These are phyloP conservation scores for Vaccinium myrtillus DNA, from an alignment of 148 eudicot genomes.

Conservation along the genomic window DNA sequence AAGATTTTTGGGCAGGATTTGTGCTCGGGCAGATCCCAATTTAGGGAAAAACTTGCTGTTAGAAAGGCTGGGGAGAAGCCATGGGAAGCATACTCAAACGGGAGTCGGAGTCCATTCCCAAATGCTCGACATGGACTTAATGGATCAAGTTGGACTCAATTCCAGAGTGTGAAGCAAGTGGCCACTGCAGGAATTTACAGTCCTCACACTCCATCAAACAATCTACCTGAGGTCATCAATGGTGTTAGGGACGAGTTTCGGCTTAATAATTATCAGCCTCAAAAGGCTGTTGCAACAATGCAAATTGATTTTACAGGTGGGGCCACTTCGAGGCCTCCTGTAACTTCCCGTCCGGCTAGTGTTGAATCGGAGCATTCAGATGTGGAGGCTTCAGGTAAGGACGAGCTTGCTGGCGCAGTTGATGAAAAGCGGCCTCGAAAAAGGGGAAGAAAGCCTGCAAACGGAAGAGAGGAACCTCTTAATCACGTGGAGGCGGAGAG, in stretches of 20 bases:
- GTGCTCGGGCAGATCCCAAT: constrained; percentile 27
- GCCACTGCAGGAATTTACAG: constrained; percentile 32
- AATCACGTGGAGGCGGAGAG: constrained; percentile 98
- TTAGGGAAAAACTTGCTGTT: constrained; percentile 65
- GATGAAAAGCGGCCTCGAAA: constrained; percentile 60
- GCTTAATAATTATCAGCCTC: constrained; percentile 38
- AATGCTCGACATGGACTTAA: constrained; percentile 44
- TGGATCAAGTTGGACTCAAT: constrained; percentile 41
- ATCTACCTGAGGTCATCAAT: constrained; percentile 32
- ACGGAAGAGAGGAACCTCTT: constrained; percentile 67
- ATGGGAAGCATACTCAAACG: constrained; percentile 42
- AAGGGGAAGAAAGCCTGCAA: constrained; percentile 65
- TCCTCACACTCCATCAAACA: constrained; percentile 36
- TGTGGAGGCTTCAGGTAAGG: constrained; percentile 53
- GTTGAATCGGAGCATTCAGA: constrained; percentile 66
- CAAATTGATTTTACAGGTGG: constrained; percentile 68
- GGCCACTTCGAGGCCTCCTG: constrained; percentile 45
- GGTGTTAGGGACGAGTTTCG: constrained; percentile 50
- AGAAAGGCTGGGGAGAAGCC: constrained; percentile 47
- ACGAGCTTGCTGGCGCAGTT: constrained; percentile 28
- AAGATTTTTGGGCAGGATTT: constrained; percentile 82
- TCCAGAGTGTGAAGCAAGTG: constrained; percentile 36
- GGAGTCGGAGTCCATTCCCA: constrained; percentile 36
- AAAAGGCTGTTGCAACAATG: constrained; percentile 46
- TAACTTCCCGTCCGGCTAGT: constrained; percentile 33